Conservation (phyloP, 768 basidiomycete species). For the Boletellus ananiceps region DNA sequence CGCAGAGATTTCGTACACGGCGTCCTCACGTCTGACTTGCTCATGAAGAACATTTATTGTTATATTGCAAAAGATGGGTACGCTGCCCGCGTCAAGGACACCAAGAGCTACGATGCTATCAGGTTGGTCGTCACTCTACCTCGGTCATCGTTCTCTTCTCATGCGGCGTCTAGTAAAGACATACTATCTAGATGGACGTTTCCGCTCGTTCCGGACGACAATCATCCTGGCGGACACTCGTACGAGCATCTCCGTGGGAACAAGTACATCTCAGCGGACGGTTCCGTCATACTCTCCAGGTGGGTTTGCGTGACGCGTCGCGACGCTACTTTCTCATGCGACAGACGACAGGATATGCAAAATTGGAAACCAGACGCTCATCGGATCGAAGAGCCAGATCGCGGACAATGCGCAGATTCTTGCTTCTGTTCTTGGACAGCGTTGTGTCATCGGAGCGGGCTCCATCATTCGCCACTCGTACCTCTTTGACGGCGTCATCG, state of each 20-base stretch:
- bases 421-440: conserved; percentile 74
- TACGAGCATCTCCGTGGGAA: conserved; percentile 89
- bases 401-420: conserved; percentile 60
- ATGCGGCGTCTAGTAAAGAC: conserved; percentile 61
- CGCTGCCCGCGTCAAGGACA: conserved; percentile 90
- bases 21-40: conserved; percentile 86
- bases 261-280: conserved; percentile 80
- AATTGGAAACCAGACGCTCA: conserved; percentile 75
- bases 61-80: conserved; percentile 87
- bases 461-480: conserved; percentile 72
- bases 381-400: conserved; percentile 74
- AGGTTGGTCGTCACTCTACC: conserved; percentile 47
- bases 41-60: conserved; percentile 93
- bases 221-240: conserved; percentile 73
- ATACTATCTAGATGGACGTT: conserved; percentile 93
- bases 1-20: conserved; percentile 93
- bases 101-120: conserved; percentile 84
- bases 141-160: background rate
- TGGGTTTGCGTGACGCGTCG: conserved; percentile 30
- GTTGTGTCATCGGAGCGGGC: conserved; percentile 68
- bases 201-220: conserved; percentile 92
- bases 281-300: conserved; percentile 80
- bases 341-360: conserved; percentile 59
- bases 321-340: background rate
- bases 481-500: conserved; percentile 71